Conservation (phyloP, 2,329 filamentous ascomycete species). For the Bipolaris oryzae region DNA sequence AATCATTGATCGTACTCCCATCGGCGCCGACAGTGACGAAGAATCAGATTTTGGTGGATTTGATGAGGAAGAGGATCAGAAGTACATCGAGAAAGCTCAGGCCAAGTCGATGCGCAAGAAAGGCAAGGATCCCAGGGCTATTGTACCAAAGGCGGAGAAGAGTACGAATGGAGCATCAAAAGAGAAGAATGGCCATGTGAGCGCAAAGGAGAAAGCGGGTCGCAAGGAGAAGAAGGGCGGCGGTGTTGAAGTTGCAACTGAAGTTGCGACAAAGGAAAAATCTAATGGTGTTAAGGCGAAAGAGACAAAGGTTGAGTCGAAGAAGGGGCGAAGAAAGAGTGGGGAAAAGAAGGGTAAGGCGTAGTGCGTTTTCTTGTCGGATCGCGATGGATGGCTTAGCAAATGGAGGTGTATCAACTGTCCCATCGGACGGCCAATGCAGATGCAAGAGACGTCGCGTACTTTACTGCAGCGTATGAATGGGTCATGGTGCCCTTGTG, state of each 20-base stretch:
- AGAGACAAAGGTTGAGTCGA: slow-evolving; percentile 21
- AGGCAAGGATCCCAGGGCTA: slow-evolving; percentile 55
- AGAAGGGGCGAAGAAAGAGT: slow-evolving; percentile 28
- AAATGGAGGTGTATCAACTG: background rate
- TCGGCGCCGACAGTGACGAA: slow-evolving; percentile 54
- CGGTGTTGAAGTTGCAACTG: slow-evolving; percentile 14
- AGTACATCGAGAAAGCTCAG: slow-evolving; percentile 55
- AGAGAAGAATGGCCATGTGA: slow-evolving; percentile 10
- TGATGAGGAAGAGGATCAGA: slow-evolving; percentile 58
- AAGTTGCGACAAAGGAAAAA: background rate
- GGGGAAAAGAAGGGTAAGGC: slow-evolving; percentile 29
- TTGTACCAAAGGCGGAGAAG: slow-evolving; percentile 30
- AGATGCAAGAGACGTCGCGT: background rate
- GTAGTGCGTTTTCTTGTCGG: slow-evolving; percentile 2
- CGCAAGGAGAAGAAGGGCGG: slow-evolving; percentile 22
- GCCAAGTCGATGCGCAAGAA: slow-evolving; percentile 53
- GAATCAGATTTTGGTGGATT: slow-evolving; percentile 56
- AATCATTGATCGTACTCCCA: slow-evolving; percentile 72
- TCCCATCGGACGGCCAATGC: slow-evolving; percentile 5
- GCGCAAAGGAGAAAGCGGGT: slow-evolving; percentile 10
- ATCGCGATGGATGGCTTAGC: background rate
- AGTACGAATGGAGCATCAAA: slow-evolving; percentile 18
- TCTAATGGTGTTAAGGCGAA: slow-evolving; percentile 18
- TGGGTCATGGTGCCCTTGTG: background rate
- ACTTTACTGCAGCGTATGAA: background rate